Evolutionary conservation across 2,329 filamentous ascomycete species (phyloP).

Genomic region (Elsinoe australis): DNA sequence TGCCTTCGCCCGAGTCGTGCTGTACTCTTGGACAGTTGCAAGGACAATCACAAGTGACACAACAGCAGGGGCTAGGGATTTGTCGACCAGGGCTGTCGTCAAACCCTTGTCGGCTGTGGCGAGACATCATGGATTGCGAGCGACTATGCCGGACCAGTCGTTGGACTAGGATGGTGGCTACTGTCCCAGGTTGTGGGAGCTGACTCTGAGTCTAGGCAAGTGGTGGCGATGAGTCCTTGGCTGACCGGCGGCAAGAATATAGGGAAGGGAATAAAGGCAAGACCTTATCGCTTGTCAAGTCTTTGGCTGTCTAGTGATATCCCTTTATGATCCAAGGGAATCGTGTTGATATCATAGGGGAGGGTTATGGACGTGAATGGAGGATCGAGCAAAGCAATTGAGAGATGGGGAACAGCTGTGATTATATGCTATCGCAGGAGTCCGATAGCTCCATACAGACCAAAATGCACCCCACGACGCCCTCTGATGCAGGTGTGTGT

Average conservation of each 20-base stretch:
- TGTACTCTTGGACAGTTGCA: not conserved
- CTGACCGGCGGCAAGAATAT: too few relatives aligned
- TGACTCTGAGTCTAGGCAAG: too few relatives aligned
- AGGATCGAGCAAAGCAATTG: not conserved
- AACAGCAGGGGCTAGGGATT: not conserved
- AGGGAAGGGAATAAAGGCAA: too few relatives aligned
- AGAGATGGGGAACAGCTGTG: not conserved
- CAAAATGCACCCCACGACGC: slow-evolving; percentile 1
- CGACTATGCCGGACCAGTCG: not conserved
- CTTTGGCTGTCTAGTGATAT: too few relatives aligned
- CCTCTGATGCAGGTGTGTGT: slow-evolving; percentile 4
- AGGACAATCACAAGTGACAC: not conserved
- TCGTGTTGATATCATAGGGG: too few relatives aligned
- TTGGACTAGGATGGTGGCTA: too few relatives aligned
- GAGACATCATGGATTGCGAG: slow-evolving; percentile 2
- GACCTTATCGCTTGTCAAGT: too few relatives aligned
- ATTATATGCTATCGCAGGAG: slow-evolving; percentile 2
- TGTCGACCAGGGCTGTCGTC: slow-evolving; percentile 15
- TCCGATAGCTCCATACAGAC: not conserved
- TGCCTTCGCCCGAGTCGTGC: not conserved
- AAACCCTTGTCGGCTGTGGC: slow-evolving; percentile 10
- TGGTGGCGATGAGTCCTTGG: too few relatives aligned
- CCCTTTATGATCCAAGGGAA: too few relatives aligned
- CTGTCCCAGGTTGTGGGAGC: too few relatives aligned
- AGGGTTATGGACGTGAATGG: too few relatives aligned